phyloP scores from a whole-genome alignment of 495 filamentous ascomycete genomes.

The Aspergillus nanangensis region DNA sequence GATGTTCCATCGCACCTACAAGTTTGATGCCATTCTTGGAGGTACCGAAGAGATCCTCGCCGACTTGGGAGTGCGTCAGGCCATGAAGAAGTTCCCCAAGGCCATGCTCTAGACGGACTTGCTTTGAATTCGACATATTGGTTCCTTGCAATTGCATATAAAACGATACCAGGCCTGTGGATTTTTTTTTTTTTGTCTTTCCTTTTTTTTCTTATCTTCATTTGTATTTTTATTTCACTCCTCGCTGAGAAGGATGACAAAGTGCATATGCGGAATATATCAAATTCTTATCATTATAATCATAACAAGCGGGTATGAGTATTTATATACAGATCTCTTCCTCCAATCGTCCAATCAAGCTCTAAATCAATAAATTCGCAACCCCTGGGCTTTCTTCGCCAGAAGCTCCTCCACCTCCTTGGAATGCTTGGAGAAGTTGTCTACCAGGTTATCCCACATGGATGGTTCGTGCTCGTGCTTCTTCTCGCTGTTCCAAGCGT shows the following conservation, averaged over 20 bases:
- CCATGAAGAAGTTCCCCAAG: conserved; percentile 78
- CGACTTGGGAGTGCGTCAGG: conserved; percentile 78
- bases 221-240: too few species aligned
- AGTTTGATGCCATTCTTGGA: conserved; percentile 85
- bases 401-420: conserved; percentile 43
- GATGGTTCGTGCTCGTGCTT: conserved; percentile 52
- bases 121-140: too few species aligned
- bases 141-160: too few species aligned
- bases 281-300: too few species aligned
- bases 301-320: too few species aligned
- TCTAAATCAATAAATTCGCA: not conserved
- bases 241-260: too few species aligned
- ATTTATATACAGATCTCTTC: not conserved
- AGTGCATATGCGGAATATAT: too few species aligned
- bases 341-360: too few species aligned
- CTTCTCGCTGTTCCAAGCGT: conserved; percentile 48
- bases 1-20: conserved; percentile 79
- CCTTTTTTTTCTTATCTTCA: too few species aligned
- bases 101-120: conserved; percentile 69
- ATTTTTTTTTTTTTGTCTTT: too few species aligned
- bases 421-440: conserved; percentile 41
- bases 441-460: conserved; percentile 53
- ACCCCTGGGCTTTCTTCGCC: conserved; percentile 12
- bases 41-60: conserved; percentile 81
- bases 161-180: too few species aligned